Conservation (phyloP, 1,284 basidiomycete species). For the Ustanciosporium gigantosporum region DNA sequence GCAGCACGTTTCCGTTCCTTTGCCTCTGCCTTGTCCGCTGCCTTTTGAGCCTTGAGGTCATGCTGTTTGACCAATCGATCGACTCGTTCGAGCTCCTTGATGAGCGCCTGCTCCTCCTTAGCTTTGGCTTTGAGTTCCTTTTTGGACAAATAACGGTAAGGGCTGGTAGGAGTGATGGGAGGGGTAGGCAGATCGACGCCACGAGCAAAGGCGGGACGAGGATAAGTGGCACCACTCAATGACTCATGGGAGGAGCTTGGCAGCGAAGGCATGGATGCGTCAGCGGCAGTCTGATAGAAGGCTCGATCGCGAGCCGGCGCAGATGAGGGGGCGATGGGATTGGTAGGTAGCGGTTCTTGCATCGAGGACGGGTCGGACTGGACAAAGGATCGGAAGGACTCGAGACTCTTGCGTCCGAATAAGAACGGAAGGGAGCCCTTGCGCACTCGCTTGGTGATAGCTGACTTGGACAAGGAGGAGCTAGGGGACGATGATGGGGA, state of each 20-base stretch:
- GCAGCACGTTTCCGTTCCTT: constrained; percentile 16
- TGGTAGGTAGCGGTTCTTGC: too few relatives aligned
- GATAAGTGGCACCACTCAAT: background rate
- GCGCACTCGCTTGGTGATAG: constrained; percentile 3
- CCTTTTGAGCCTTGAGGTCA: constrained; percentile 34
- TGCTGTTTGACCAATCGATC: constrained; percentile 44
- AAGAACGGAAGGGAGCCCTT: constrained; percentile 30
- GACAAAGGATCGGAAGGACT: background rate
- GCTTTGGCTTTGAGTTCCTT: constrained; percentile 41
- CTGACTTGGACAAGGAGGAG: constrained; percentile 14
- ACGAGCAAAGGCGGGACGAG: constrained; percentile 4
- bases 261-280: background rate
- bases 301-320: background rate
- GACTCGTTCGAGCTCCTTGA: constrained; percentile 37
- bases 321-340: background rate
- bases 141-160: constrained; percentile 4
- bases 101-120: constrained; percentile 44
- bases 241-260: constrained; percentile 3
- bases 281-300: background rate
- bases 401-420: constrained; percentile 26
- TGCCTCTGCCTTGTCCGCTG: constrained; percentile 12
- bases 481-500: constrained; percentile 12
- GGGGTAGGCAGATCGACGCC: constrained; percentile 6
- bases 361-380: too few relatives aligned
- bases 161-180: constrained; percentile 11